A percentile compares a stretch with the other conserved stretches of the same genome.
These are phyloP conservation scores for Leccinellum rugosiceps DNA, from an alignment of 768 basidiomycete species.

Conservation along the genomic window DNA sequence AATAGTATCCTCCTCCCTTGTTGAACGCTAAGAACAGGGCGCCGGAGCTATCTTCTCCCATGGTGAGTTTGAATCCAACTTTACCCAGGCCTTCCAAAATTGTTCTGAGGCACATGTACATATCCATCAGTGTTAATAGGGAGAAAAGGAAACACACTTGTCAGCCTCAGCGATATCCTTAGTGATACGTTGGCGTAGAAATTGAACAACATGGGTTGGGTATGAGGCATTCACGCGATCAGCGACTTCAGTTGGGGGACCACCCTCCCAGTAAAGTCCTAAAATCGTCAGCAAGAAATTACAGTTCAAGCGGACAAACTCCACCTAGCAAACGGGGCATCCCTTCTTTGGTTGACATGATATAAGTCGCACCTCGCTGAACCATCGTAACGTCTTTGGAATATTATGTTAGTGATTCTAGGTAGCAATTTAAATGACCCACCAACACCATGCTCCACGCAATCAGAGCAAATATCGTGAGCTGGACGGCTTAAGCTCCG, in stretches of 20 bases:
- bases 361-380: slow-evolving; percentile 53
- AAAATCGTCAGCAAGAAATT: neutral
- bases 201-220: slow-evolving; percentile 32
- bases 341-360: slow-evolving; percentile 47
- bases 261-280: slow-evolving; percentile 44
- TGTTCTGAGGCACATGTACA: slow-evolving; percentile 30
- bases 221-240: slow-evolving; percentile 52
- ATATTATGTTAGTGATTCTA: neutral
- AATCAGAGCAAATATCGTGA: slow-evolving; percentile 51
- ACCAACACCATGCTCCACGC: slow-evolving; percentile 44
- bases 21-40: slow-evolving; percentile 45
- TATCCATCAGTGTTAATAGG: neutral
- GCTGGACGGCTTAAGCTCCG: slow-evolving; percentile 23
- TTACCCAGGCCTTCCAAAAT: slow-evolving; percentile 54
- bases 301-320: slow-evolving; percentile 12
- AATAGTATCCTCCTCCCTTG: slow-evolving; percentile 63
- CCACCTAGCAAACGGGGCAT: slow-evolving; percentile 24
- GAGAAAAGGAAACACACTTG: slow-evolving; percentile 35
- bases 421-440: slow-evolving; percentile 9
- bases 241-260: slow-evolving; percentile 47
- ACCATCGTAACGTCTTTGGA: slow-evolving; percentile 43
- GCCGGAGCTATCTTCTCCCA: slow-evolving; percentile 51
- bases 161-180: slow-evolving; percentile 52
- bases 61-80: slow-evolving; percentile 54
- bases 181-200: slow-evolving; percentile 35